Percentiles rank a stretch among this genome's conserved stretches.
phyloP scores from a whole-genome alignment of 2,329 filamentous ascomycete genomes.

The Pyrenophora graminea region DNA sequence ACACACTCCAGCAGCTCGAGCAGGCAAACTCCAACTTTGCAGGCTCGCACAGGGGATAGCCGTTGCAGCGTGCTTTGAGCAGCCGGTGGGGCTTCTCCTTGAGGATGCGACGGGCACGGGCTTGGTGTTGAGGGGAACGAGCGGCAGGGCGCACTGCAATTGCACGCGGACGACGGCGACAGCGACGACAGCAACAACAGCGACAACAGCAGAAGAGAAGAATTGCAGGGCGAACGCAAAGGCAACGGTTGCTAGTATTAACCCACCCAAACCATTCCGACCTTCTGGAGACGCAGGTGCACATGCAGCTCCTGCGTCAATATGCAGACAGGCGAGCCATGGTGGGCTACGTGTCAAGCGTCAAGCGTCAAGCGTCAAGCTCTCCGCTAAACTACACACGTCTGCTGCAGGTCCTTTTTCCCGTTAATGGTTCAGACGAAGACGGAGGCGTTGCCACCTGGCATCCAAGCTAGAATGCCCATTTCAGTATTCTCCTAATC shows the following conservation, averaged over 20 bases:
- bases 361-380: slow-evolving; percentile 39
- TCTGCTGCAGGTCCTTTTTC: slow-evolving; percentile 36
- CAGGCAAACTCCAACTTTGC: slow-evolving; percentile 17
- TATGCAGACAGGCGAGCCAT: slow-evolving; percentile 45
- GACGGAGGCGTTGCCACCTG: slow-evolving; percentile 44
- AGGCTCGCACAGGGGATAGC: slow-evolving; percentile 19
- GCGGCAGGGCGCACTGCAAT: slow-evolving; percentile 27
- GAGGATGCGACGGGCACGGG: slow-evolving; percentile 17
- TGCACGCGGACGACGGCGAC: slow-evolving; percentile 16
- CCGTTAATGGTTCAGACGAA: slow-evolving; percentile 30
- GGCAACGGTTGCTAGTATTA: slow-evolving; percentile 40
- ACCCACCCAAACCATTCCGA: slow-evolving; percentile 38
- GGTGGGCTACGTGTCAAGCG: slow-evolving; percentile 45
- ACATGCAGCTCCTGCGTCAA: slow-evolving; percentile 47
- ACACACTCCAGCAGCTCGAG: slow-evolving; percentile 3
- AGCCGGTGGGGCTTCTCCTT: slow-evolving; percentile 13
- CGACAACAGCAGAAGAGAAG: slow-evolving; percentile 21
- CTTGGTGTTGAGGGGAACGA: slow-evolving; percentile 28
- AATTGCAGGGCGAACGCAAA: slow-evolving; percentile 35
- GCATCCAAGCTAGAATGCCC: slow-evolving; percentile 33
- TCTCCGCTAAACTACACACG: slow-evolving; percentile 41
- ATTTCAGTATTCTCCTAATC: slow-evolving; percentile 23
- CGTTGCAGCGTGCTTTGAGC: slow-evolving; percentile 16
- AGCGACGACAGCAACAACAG: slow-evolving; percentile 10
- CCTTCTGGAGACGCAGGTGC: slow-evolving; percentile 37